Evolutionary conservation across 2,329 filamentous ascomycete genomes (phyloP), one percentile per base, ranked within the genome.

Genomic region (Aspergillus tanneri): DNA sequence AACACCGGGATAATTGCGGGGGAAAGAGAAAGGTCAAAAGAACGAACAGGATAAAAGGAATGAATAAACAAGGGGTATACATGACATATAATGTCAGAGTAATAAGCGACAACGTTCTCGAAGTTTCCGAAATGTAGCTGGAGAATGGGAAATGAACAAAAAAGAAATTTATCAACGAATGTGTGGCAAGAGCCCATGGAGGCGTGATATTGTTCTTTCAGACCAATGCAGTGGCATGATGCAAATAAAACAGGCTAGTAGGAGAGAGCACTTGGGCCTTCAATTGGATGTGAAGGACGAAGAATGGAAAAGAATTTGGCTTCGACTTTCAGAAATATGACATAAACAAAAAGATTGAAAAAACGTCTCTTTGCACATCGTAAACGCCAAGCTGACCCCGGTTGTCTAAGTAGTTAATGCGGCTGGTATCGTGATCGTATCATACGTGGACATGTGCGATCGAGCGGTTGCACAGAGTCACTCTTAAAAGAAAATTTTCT

Each of bases 371-470:
- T 63, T 62, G 63, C 59, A 62, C 59, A 65, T 47, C 61, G 58
- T 63, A 64, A 70, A 71, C 68, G 68, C 67, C 68, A 61, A 61
- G 62, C 58, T 60, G 62, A 63, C 62, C 65, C 62, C 55, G 62
- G 65, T 59, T 67, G 59, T 69, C 66, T 70, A n/a, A n/a, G n/a
- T n/a, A 70, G 64, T 61, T 68, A 63, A 71, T 70, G 68, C 67
- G 67, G 63, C 61, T 66, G 64, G 66, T 70, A 70, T 73, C 70
- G 64, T 73, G 66, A 71, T 71, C 66, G 62, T 70, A 62, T 70
- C 68, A 64, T 71, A 65, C 65, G 64, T 64, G 49, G 60, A 60
- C 56, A 53, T 61, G 60, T 53, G 57, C 63, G 59, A 59, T 59
- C 56, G 58, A 59, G 54, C 40, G 55, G n/a, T n/a, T 57, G 50